Base-by-base conservation (phyloP, 345 rosid species). In the Carallia pectinifolia region DNA sequence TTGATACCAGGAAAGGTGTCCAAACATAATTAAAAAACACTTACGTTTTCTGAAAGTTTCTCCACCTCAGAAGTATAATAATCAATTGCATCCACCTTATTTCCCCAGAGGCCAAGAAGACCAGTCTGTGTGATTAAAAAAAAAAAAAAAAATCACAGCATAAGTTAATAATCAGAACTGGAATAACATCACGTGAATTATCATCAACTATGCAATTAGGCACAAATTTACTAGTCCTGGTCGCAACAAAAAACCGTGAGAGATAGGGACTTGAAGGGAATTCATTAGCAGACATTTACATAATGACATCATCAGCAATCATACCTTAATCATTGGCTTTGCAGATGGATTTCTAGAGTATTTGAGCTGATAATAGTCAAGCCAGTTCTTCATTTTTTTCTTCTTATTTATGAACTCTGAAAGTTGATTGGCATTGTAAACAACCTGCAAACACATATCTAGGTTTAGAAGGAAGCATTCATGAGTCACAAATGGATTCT, bases 321-420 rank as follows among this genome's bases (percentile, higher is more conserved):
- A 38, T 68, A 93, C 97, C 96, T 90, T 94, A 30, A 70, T 53
- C 17, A 64, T 3, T 31, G 93, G 93, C 75, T 74, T 89, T 69
- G 58, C 78, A 53, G 86, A 78, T 65, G 81, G 88, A 67, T 87
- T 82, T 75, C 96, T 90, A 48, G 85, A 62, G 69, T 87, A 81
- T 73, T 87, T 91, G 60, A 87, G 85, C 65, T 94, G 92, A 80
- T 90, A 85, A 80, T 75, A 91, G 72, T 90, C 93, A 47, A 91
- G 88, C 97, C 96, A 94, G 62, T 94, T 94, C 82, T 83, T 87
- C 80, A 81, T 66, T 5, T 79, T 85, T 31, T 87, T 87, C 89
- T 83, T 91, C 84, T 89, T 74, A 18, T 81, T 64, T 48, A 86
- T 90, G 54, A 91, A 71, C 61, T 84, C 75, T 0, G 96, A 87